Evolutionary conservation across 2,329 filamentous ascomycete genomes (phyloP), one percentile per base, ranked within the genome.

Genomic region (Claviceps digitariae): DNA sequence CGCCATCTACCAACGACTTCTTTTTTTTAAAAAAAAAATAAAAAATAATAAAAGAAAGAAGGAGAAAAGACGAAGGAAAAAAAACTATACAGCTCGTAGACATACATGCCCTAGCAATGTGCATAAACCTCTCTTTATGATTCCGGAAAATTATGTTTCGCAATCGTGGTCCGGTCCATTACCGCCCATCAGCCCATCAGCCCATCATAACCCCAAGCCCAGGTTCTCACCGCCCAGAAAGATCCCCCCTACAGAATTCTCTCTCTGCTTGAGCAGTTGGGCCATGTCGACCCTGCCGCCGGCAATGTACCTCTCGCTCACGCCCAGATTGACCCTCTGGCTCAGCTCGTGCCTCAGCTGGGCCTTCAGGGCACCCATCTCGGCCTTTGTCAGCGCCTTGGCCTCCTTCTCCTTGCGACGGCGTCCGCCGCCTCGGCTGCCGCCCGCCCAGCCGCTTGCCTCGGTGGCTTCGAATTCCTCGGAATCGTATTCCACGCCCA

Each of bases 401-500:
- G 82, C 82, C 68, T 84, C 81, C 62, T 84, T 81, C 64, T 93
- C 85, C 69, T 87, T 87, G 69, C 81, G 76, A 69, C 84, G 86
- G 43, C 87, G 73, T 1, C 86, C 84, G 41, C 80, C 81, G 8
- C 89, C 89, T 38, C 88, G 76, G 0, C 86, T 84, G 49, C 79
- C 78, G 52, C 77, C 76, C 52, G 74, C 76, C 7, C 82, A 80
- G 8, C 74, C 76, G 41, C 76, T 84, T 54, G 56, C 54, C 8
- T 90, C 84, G 44, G 89, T 86, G 36, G 93, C 89, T 58, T 86
- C 86, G 57, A 95, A 84, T 47, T 94, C 89, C 38, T 95, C 90
- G 56, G 82, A 86, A 64, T 97, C 90, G 64, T 95, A 95, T 51
- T 96, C 91, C 0, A 97, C 87, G 1, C 93, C 93, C 0, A 98